Evolutionary conservation across 2,329 filamentous ascomycete species (phyloP).

Genomic region (Cladorrhinum sp.): DNA sequence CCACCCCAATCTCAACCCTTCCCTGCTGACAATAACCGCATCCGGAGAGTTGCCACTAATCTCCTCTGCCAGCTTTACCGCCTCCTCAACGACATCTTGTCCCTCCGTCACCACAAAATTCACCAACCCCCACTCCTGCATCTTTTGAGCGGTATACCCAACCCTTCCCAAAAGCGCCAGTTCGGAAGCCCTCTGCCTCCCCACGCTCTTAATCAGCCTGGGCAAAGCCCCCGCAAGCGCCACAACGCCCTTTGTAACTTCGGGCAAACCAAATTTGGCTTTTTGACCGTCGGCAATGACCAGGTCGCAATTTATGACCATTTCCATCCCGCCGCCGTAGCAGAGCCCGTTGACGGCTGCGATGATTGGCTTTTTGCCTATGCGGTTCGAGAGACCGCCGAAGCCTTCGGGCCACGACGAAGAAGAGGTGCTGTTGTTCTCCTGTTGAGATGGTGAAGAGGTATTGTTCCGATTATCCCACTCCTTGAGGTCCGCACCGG

Average conservation of each 20-base stretch:
- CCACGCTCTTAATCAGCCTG: slow-evolving; percentile 62
- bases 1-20: slow-evolving; percentile 71
- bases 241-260: slow-evolving; percentile 67
- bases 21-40: slow-evolving; percentile 67
- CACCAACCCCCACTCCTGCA: slow-evolving; percentile 65
- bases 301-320: slow-evolving; percentile 70
- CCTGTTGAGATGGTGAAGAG: too few species aligned
- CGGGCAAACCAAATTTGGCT: slow-evolving; percentile 67
- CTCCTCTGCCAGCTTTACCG: slow-evolving; percentile 58
- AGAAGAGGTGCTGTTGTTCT: not conserved
- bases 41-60: slow-evolving; percentile 70
- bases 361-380: slow-evolving; percentile 71
- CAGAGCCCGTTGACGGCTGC: slow-evolving; percentile 74
- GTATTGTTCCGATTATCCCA: slow-evolving; percentile 46
- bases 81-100: slow-evolving; percentile 52
- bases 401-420: slow-evolving; percentile 49
- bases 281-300: slow-evolving; percentile 54
- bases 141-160: slow-evolving; percentile 54
- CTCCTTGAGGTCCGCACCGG: slow-evolving; percentile 66
- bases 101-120: slow-evolving; percentile 59
- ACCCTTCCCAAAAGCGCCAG: slow-evolving; percentile 64
- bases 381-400: slow-evolving; percentile 62
- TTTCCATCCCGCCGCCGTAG: slow-evolving; percentile 74
- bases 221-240: slow-evolving; percentile 70
- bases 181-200: slow-evolving; percentile 66